Evolutionary conservation across 2,329 filamentous ascomycete genomes (phyloP).

Genomic region (Trichoderma sp.): DNA sequence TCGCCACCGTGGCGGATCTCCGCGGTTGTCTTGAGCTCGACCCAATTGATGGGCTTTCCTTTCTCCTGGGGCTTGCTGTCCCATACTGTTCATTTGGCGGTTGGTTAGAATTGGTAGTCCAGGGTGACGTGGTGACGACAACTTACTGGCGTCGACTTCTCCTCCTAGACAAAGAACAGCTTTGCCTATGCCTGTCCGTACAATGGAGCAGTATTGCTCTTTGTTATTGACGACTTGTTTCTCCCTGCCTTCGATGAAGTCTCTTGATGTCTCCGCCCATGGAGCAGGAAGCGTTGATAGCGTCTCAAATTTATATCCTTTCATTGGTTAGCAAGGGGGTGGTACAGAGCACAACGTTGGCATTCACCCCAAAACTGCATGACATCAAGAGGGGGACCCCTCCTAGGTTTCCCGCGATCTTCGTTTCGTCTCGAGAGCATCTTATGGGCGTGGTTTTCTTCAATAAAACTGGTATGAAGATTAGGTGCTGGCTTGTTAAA

Average conservation of each 20-base stretch:
- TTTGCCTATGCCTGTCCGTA: constrained; percentile 79
- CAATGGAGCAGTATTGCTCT: constrained; percentile 93
- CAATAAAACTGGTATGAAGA: constrained; percentile 66
- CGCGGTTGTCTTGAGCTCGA: constrained; percentile 89
- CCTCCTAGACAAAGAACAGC: constrained; percentile 76
- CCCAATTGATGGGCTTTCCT: constrained; percentile 76
- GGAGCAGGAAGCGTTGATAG: constrained; percentile 70
- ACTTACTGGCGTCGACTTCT: constrained; percentile 81
- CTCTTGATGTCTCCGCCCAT: constrained; percentile 69
- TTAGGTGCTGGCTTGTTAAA: not conserved
- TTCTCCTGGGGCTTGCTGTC: constrained; percentile 69
- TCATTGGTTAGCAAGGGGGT: not conserved
- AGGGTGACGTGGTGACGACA: not conserved
- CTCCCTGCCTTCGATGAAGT: constrained; percentile 75
- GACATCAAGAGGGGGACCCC: constrained; percentile 61
- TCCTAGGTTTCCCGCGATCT: constrained; percentile 29
- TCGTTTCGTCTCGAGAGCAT: constrained; percentile 59
- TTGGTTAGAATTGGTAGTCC: not conserved
- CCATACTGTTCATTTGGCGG: constrained; percentile 57
- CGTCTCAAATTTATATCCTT: constrained; percentile 96
- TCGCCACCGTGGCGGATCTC: constrained; percentile 67
- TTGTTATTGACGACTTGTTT: constrained; percentile 76
- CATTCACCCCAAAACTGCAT: constrained; percentile 89
- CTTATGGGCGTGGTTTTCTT: constrained; percentile 81
- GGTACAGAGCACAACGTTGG: not conserved